These are phyloP conservation scores for Colletotrichum orchidophilum DNA, from an alignment of 2,329 filamentous ascomycete species.

Conservation along the genomic window DNA sequence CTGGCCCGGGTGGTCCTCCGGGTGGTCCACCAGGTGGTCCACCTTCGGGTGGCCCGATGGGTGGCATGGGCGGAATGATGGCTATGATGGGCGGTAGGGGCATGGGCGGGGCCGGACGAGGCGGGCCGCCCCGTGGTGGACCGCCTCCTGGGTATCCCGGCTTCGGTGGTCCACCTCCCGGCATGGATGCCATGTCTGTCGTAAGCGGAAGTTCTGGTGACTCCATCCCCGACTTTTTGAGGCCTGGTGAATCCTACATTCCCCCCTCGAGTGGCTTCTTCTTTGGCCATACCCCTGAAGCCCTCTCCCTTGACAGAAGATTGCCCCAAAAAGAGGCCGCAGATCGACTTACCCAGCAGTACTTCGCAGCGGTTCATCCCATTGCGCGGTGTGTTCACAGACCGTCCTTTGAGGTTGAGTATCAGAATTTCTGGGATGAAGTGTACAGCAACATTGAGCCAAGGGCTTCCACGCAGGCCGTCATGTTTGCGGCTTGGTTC, in stretches of 20 bases:
- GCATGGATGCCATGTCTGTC: conserved; percentile 35
- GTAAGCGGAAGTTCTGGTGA: conserved; percentile 40
- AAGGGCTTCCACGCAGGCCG: conserved; percentile 69
- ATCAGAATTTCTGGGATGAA: conserved; percentile 72
- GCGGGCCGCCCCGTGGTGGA: conserved; percentile 33
- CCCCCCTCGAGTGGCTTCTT: conserved; percentile 74
- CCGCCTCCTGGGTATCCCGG: conserved; percentile 34
- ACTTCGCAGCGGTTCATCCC: conserved; percentile 74
- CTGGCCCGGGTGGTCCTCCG: conserved; percentile 35
- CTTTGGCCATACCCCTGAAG: conserved; percentile 62
- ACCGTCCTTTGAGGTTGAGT: conserved; percentile 72
- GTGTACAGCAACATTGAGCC: conserved; percentile 69
- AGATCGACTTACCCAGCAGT: conserved; percentile 72
- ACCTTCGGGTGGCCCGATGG: conserved; percentile 19
- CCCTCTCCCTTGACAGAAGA: conserved; percentile 65
- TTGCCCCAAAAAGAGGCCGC: conserved; percentile 67
- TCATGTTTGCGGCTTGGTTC: conserved; percentile 76
- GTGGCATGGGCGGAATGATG: conserved; percentile 28
- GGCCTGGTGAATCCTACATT: conserved; percentile 72
- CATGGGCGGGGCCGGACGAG: conserved; percentile 28
- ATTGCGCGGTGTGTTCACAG: conserved; percentile 75
- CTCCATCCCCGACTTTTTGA: conserved; percentile 63
- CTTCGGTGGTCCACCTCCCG: conserved; percentile 30
- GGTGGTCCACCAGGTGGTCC: conserved; percentile 25
- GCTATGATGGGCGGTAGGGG: conserved; percentile 24